Base-by-base conservation (phyloP, 129 eudicot genomes). In the Solidago caesia region DNA sequence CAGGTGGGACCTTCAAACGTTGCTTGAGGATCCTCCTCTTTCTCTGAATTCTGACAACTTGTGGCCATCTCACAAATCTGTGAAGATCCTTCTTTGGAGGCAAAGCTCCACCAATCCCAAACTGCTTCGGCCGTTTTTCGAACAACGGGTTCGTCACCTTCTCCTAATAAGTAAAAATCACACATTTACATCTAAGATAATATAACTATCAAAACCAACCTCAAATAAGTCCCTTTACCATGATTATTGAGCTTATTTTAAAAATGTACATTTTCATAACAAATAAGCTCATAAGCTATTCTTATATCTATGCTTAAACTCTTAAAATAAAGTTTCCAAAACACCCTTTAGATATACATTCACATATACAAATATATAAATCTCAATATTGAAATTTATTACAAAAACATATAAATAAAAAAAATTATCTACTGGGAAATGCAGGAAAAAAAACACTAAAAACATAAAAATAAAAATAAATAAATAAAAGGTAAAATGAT, bases 51-150 rank as follows among this genome's bases (percentile, higher is more conserved):
- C 81, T 77, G 14, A 82, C 90, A 53, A 86, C 87, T 73, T 79
- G 76, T 1, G 90, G 90, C 90, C 90, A 86, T 73, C 82, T 80
- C 4, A 86, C 87, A 25, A 86, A 86, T 10, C 87, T 57, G 63
- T 81, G 86, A 0, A 86, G 27, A 70, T 86, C 85, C 76, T 77
- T 83, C 82, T 86, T 86, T 2, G 87, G 90, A 8, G 90, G 90
- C 78, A 86, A 81, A 10, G 90, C 90, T 66, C 90, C 87, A 41
- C 90, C 90, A 5, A 86, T 86, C 4, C 90, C 90, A 62, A 86
- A 86, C 77, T 83, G 90, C 83, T 86, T 86, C 10, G 90, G 87
- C 12, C 87, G 64, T 47, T 83, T 86, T 67, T 86, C 90, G 7
- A 74, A 86, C 74, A 86, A 58, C 8, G 90, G 90, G 64, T 86